Percentiles rank a stretch among this genome's conserved stretches.
Evolutionary conservation across 257 asterid genomes (phyloP).

Genomic region (Petunia secreta): DNA sequence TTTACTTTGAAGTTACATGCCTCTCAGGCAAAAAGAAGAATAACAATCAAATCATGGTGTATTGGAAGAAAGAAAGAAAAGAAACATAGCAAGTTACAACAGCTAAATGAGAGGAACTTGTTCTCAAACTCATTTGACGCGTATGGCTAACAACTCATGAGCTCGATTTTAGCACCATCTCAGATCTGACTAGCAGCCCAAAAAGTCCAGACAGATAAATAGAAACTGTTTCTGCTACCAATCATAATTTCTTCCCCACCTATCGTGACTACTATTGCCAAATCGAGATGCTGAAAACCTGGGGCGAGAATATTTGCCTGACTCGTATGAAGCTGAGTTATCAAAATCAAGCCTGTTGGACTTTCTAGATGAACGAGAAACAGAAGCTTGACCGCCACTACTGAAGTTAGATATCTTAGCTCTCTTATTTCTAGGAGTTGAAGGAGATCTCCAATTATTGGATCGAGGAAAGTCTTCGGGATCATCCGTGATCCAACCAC

Average conservation of each 20-base stretch:
- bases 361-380: constrained; percentile 44
- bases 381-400: constrained; percentile 46
- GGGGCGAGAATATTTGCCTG: constrained; percentile 39
- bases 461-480: constrained; percentile 49
- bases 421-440: constrained; percentile 54
- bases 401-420: constrained; percentile 32
- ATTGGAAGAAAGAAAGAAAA: background rate
- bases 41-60: background rate
- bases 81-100: constrained; percentile 2
- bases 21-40: background rate
- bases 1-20: background rate
- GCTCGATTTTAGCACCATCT: background rate
- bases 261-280: constrained; percentile 43
- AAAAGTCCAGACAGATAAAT: background rate
- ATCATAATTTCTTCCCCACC: constrained; percentile 42
- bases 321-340: constrained; percentile 44
- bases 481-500: constrained; percentile 77
- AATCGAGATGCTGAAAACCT: constrained; percentile 58
- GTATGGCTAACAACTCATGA: background rate
- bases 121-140: background rate
- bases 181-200: background rate
- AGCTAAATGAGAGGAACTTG: constrained; percentile 3
- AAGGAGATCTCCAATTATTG: constrained; percentile 59
- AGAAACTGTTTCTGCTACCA: constrained; percentile 33
- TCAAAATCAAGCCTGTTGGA: constrained; percentile 35